Evolutionary conservation across 2,329 filamentous ascomycete genomes (phyloP).

Genomic region (Aspergillus sp.): DNA sequence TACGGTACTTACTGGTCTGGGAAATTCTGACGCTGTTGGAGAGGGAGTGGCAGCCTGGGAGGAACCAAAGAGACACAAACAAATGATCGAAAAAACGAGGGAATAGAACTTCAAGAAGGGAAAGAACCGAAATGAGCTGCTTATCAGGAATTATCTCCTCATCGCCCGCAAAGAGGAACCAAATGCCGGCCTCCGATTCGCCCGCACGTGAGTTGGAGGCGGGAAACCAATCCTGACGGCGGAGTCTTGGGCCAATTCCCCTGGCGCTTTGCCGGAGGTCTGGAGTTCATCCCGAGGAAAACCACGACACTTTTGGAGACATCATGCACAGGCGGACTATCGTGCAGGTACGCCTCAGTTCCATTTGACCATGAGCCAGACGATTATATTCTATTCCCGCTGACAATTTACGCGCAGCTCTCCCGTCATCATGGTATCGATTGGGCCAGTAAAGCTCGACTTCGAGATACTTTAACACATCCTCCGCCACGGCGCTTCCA

Average conservation of each 20-base stretch:
- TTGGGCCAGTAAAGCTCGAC: slow-evolving; percentile 41
- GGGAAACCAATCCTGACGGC: slow-evolving; percentile 19
- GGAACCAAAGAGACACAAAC: slow-evolving; percentile 1
- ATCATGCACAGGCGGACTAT: slow-evolving; percentile 43
- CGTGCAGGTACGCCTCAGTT: slow-evolving; percentile 33
- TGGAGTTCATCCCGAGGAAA: slow-evolving; percentile 16
- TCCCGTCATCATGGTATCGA: slow-evolving; percentile 45
- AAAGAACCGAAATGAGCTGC: slow-evolving; percentile 12
- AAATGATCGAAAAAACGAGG: slow-evolving; percentile 9
- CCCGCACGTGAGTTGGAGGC: slow-evolving; percentile 33
- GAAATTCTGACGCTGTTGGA: neutral
- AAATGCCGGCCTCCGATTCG: slow-evolving; percentile 37
- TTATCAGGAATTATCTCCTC: slow-evolving; percentile 23
- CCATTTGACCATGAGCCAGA: neutral
- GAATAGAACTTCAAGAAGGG: slow-evolving; percentile 9
- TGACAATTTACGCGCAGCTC: slow-evolving; percentile 31
- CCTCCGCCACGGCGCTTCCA: slow-evolving; percentile 41
- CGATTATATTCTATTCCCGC: neutral
- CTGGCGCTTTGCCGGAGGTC: slow-evolving; percentile 17
- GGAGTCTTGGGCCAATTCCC: slow-evolving; percentile 10
- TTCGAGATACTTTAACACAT: slow-evolving; percentile 27
- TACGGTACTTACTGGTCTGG: neutral
- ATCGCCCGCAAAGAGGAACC: slow-evolving; percentile 10
- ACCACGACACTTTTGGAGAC: slow-evolving; percentile 6
- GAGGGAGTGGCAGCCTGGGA: neutral